These are phyloP conservation scores for Stellera chamaejasme DNA, from an alignment of 345 rosid species.

Conservation along the genomic window DNA sequence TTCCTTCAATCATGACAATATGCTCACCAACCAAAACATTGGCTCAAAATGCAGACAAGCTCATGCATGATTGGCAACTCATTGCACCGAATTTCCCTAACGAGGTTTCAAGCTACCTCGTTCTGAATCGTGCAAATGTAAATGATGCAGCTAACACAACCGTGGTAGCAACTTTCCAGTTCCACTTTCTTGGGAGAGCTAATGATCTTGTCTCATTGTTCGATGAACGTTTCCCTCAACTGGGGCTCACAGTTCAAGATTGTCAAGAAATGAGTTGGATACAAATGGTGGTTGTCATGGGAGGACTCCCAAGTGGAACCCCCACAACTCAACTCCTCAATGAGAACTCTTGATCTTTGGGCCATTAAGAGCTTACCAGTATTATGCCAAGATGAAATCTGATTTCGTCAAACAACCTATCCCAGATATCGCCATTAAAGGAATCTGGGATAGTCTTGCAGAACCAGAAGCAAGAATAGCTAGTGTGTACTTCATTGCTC, in stretches of 20 bases:
- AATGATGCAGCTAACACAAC: slow-evolving; percentile 23
- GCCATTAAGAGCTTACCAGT: background rate
- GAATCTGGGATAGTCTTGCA: slow-evolving; percentile 17
- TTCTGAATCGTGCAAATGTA: slow-evolving; percentile 12
- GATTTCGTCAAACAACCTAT: slow-evolving; percentile 17
- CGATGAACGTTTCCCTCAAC: slow-evolving; percentile 33
- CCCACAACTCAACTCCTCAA: slow-evolving; percentile 6
- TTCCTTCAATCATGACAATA: slow-evolving; percentile 47
- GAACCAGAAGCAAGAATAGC: background rate
- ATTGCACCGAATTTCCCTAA: slow-evolving; percentile 37
- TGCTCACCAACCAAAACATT: slow-evolving; percentile 30
- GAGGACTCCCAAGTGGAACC: slow-evolving; percentile 10
- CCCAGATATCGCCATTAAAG: slow-evolving; percentile 12
- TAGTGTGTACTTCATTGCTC: slow-evolving; percentile 13
- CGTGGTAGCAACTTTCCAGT: slow-evolving; percentile 28
- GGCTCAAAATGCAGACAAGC: slow-evolving; percentile 37
- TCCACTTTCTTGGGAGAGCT: slow-evolving; percentile 39
- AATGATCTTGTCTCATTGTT: slow-evolving; percentile 21
- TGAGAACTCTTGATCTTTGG: background rate
- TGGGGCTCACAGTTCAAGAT: slow-evolving; percentile 30
- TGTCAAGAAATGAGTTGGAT: slow-evolving; percentile 54
- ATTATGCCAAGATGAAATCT: slow-evolving; percentile 24
- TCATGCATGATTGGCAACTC: slow-evolving; percentile 39
- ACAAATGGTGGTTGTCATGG: slow-evolving; percentile 13
- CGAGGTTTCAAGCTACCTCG: slow-evolving; percentile 35